Percentiles rank a stretch among this genome's conserved stretches.
phyloP scores from a whole-genome alignment of 441 rosid species.

The Pelargonium myrrhifolium region DNA sequence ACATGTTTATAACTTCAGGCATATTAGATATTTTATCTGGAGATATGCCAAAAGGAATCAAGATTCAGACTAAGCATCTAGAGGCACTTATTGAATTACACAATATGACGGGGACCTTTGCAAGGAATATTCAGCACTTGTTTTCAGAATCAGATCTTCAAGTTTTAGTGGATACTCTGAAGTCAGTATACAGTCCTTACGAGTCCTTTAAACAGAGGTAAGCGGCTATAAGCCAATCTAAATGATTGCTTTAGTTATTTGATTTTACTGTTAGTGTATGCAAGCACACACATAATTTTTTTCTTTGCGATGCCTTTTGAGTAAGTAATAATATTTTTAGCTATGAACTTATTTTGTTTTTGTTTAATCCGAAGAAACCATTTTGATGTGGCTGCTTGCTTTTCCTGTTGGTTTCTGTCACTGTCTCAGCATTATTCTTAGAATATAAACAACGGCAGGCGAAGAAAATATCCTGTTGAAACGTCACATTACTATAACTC shows the following conservation, averaged over 20 bases:
- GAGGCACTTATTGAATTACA: slow-evolving; percentile 89
- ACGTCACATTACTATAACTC: not conserved
- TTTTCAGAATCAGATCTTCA: slow-evolving; percentile 82
- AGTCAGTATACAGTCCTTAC: slow-evolving; percentile 86
- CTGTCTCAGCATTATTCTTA: too few species aligned
- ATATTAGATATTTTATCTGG: slow-evolving; percentile 80
- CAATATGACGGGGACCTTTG: slow-evolving; percentile 77
- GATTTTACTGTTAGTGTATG: not conserved
- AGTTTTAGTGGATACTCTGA: slow-evolving; percentile 69
- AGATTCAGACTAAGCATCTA: slow-evolving; percentile 87
- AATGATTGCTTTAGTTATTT: slow-evolving; percentile 3
- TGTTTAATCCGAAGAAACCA: not conserved
- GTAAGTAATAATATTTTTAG: not conserved
- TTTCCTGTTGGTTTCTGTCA: not conserved
- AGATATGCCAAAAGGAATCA: slow-evolving; percentile 85
- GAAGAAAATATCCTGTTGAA: not conserved
- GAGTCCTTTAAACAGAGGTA: slow-evolving; percentile 91
- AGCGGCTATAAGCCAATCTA: slow-evolving; percentile 13
- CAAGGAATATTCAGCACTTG: slow-evolving; percentile 83
- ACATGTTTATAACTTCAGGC: slow-evolving; percentile 38
- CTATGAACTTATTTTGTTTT: not conserved
- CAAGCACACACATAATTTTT: not conserved
- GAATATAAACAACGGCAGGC: too few species aligned
- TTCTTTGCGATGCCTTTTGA: not conserved
- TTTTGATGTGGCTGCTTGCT: not conserved